Evolutionary conservation across 768 basidiomycete species (phyloP), one percentile per base, ranked within the genome.

Genomic region (Suillus clintonianus): DNA sequence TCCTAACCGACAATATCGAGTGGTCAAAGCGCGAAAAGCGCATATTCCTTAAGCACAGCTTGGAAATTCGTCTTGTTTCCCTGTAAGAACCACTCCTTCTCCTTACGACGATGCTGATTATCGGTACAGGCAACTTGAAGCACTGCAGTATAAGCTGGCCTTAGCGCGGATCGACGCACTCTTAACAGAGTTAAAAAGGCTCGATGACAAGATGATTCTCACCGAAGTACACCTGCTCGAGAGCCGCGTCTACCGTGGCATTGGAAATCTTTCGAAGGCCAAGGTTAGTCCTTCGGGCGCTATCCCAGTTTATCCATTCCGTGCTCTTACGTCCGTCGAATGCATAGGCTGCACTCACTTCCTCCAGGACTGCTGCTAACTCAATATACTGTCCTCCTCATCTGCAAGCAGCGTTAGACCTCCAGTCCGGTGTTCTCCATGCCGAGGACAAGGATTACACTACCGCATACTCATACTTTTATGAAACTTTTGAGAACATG

Each of bases 391-490:
- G 95, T 70, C 88, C 90, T 36, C 89, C 90, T 14, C 80, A 86
- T 62, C 80, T 91, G 17, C 89, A 83, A 71, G 82, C 83, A 3
- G 78, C 81, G 15, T 80, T 87, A 36, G 89, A 91, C 69, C 81
- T 90, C 32, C 89, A 90, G 70, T 84, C 84, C 48, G 90, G 97
- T 5, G 82, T 97, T 48, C 83, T 98, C 11, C 94, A 97, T 70
- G 95, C 97, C 0, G 96, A 99, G 69, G 97, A 99, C 71, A 97
- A 96, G 73, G 97, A 99, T 77, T 99, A 97, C 76, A 96, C 86
- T 63, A 99, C 97, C 0, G 97, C 89, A 24, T 97, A 97, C 76
- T 95, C 93, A 0, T 99, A 99, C 79, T 99, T 98, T 79, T 95
- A 93, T 69, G 97, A 99, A 78, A 89, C 95, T 3, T 98, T 99